Evolutionary conservation across 495 filamentous ascomycete species (phyloP).

Genomic region (Tuber aestivum): DNA sequence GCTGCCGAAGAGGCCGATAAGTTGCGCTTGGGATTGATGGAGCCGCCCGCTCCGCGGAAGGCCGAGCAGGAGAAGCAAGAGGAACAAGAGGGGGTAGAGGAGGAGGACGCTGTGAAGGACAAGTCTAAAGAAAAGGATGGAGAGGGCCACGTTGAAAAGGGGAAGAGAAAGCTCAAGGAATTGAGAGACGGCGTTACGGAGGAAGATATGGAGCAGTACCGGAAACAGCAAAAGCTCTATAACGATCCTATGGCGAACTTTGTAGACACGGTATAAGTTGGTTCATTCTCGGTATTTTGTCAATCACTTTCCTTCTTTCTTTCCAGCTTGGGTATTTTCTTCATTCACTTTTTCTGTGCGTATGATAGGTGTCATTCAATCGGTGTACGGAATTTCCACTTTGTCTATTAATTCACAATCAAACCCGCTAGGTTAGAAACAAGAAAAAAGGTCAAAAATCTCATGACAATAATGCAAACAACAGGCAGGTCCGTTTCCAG

Average conservation of each 20-base stretch:
- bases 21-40: slow-evolving; percentile 37
- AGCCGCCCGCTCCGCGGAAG: slow-evolving; percentile 44
- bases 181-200: slow-evolving; percentile 70
- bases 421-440: not conserved
- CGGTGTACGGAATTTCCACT: not conserved
- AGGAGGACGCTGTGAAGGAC: slow-evolving; percentile 43
- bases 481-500: slow-evolving; percentile 69
- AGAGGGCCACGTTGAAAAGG: slow-evolving; percentile 29
- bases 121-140: slow-evolving; percentile 43
- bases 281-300: not conserved
- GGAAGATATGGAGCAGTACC: slow-evolving; percentile 76
- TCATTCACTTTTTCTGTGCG: not conserved
- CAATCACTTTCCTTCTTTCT: not conserved
- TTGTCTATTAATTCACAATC: not conserved
- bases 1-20: slow-evolving; percentile 37
- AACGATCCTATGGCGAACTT: slow-evolving; percentile 84
- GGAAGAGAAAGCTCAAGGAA: slow-evolving; percentile 68
- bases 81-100: slow-evolving; percentile 22
- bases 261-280: slow-evolving; percentile 36
- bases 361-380: not conserved
- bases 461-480: slow-evolving; percentile 57
- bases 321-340: not conserved
- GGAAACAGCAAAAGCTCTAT: slow-evolving; percentile 59
- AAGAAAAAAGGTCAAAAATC: not conserved
- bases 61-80: slow-evolving; percentile 43